phyloP scores from a whole-genome alignment of 2,329 filamentous ascomycete genomes.

The Colletotrichum karsti region DNA sequence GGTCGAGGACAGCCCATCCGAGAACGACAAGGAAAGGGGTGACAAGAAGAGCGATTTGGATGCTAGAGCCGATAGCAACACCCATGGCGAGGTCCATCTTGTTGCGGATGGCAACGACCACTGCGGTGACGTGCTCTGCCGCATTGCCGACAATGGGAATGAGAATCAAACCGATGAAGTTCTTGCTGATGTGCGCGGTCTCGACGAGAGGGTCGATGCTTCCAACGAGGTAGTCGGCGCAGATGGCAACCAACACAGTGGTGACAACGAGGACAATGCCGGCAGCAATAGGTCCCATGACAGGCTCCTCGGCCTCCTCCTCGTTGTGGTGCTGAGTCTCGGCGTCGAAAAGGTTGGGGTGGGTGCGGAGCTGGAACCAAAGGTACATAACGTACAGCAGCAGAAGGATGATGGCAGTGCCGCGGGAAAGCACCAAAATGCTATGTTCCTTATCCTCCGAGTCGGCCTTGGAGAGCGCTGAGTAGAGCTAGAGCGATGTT shows the following conservation, averaged over 20 bases:
- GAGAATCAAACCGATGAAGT: constrained; percentile 81
- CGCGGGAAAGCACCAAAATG: constrained; percentile 77
- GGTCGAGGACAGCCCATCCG: constrained; percentile 77
- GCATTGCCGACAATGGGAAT: constrained; percentile 85
- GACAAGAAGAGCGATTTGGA: constrained; percentile 84
- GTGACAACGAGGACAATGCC: constrained; percentile 72
- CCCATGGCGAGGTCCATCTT: constrained; percentile 81
- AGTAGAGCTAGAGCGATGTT: constrained; percentile 63
- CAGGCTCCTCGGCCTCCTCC: constrained; percentile 52
- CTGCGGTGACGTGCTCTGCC: constrained; percentile 83
- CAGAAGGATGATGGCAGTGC: constrained; percentile 79
- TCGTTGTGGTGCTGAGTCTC: constrained; percentile 45
- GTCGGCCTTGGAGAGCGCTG: constrained; percentile 61
- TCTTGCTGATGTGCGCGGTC: constrained; percentile 77
- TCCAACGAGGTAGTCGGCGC: constrained; percentile 80
- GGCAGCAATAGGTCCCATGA: constrained; percentile 71
- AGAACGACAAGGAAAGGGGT: constrained; percentile 83
- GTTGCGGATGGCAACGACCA: constrained; percentile 80
- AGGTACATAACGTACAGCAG: constrained; percentile 81
- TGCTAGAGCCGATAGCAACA: constrained; percentile 82
- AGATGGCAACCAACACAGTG: constrained; percentile 76
- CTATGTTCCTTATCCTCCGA: constrained; percentile 56
- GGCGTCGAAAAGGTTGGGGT: constrained; percentile 75
- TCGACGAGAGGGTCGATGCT: constrained; percentile 79
- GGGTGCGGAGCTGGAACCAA: constrained; percentile 79